Evolutionary conservation across 306 rosid genomes (phyloP).

Genomic region (Psophocarpus tetragonolobus): DNA sequence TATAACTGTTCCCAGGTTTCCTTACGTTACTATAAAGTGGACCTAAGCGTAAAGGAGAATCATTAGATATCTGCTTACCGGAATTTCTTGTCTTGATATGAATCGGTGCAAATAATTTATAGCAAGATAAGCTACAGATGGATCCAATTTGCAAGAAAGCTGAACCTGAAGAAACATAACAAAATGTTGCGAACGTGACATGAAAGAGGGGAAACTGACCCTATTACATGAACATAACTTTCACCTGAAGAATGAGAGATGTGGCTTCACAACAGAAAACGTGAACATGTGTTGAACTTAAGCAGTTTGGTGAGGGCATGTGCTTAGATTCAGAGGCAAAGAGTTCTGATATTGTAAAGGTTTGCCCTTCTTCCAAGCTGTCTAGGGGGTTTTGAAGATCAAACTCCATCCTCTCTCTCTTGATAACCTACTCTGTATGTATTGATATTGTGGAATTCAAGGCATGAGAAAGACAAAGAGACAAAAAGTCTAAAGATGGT

Average conservation of each 20-base stretch:
- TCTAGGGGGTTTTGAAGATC: constrained; percentile 58
- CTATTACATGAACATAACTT: not conserved
- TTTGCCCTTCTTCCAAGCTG: constrained; percentile 47
- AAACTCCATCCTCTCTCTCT: constrained; percentile 54
- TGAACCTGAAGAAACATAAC: constrained; percentile 42
- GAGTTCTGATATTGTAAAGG: constrained; percentile 45
- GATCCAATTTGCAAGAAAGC: constrained; percentile 56
- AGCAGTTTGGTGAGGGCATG: constrained; percentile 46
- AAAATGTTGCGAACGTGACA: constrained; percentile 19
- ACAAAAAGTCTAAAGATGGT: constrained; percentile 44
- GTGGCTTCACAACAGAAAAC: constrained; percentile 48
- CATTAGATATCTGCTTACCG: constrained; percentile 45
- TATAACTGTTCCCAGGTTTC: not conserved
- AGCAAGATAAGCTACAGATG: constrained; percentile 65
- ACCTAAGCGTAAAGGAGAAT: not conserved
- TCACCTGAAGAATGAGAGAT: constrained; percentile 65
- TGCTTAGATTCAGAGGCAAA: constrained; percentile 67
- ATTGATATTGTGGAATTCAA: constrained; percentile 34
- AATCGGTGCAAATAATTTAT: constrained; percentile 67
- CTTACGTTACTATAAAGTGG: not conserved
- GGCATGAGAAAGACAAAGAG: constrained; percentile 25
- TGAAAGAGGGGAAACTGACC: not conserved
- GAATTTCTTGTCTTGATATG: constrained; percentile 55
- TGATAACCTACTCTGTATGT: not conserved
- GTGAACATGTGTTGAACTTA: constrained; percentile 30